Base-by-base conservation (phyloP, 2,329 filamentous ascomycete species). In the Aspergillus neoniger region DNA sequence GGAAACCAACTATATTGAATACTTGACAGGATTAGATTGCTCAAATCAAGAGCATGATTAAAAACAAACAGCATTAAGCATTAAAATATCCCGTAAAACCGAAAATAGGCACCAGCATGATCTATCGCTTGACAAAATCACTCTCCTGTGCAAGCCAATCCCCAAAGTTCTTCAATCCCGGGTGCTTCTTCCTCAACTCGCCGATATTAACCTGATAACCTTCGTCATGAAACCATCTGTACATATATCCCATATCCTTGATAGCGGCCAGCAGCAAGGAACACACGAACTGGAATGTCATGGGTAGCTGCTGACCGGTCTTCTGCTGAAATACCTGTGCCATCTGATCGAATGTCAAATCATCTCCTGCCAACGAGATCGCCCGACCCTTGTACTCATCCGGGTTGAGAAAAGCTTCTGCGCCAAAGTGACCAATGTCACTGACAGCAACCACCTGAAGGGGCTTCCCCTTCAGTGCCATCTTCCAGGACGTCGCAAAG, bases 351-450 rank as follows among this genome's bases (percentile, higher is more conserved):
- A 80, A 80, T 0, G 78, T 81, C 36, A 85, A 67, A 51, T 83
- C 81, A 63, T 84, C 83, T 2, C 83, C 83, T 0, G 83, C 84
- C 19, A 86, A 68, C 4, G 80, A 79, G 41, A 67, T 25, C 7
- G 39, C 59, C 36, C 60, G 58, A 10, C 58, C 58, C 36, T 77
- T 76, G 70, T 78, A 85, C 43, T 77, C 69, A 1, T 79, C 69
- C 2, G 80, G 76, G 2, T 81, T 70, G 4, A 77, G 59, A 59
- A 86, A 83, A 0, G 82, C 82, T 49, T 78, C 71, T 0, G 82
- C 82, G 2, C 76, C 83, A 55, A 86, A 81, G 19, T 74, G 65
- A 0, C 83, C 84, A 59, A 86, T 85, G 63, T 86, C 84, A 12
- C 74, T 77, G 2, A 72, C 73, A 0, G 75, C 72, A 15, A 82